Percentiles rank a stretch among this genome's conserved stretches.
Conservation (phyloP, 768 basidiomycete species). For the Suillus paluster region DNA sequence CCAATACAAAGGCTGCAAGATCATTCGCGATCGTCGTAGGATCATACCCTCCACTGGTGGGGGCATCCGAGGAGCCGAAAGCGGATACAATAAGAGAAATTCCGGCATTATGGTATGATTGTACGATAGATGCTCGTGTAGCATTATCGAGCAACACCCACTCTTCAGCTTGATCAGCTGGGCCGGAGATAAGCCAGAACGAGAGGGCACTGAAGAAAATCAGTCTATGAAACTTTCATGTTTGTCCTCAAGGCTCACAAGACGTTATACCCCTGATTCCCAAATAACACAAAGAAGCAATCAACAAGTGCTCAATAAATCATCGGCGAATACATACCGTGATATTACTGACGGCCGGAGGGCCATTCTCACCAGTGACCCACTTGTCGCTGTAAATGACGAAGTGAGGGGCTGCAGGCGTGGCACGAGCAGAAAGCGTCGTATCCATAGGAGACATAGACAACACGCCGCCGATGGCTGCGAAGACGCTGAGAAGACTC, state of each 20-base stretch:
- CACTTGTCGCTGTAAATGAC: constrained; percentile 45
- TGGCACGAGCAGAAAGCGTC: constrained; percentile 1
- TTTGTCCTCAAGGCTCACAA: constrained; percentile 43
- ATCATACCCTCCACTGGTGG: constrained; percentile 62
- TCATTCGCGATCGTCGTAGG: constrained; percentile 63
- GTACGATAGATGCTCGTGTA: constrained; percentile 52
- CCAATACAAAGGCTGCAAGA: constrained; percentile 67
- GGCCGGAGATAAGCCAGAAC: constrained; percentile 58
- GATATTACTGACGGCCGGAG: constrained; percentile 38
- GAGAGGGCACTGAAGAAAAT: constrained; percentile 44
- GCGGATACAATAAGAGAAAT: constrained; percentile 67
- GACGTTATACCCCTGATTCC: constrained; percentile 57
- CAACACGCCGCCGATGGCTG: constrained; percentile 1
- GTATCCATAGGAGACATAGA: background rate
- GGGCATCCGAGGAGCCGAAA: constrained; percentile 58
- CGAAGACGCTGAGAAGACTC: background rate
- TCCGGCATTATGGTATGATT: constrained; percentile 60
- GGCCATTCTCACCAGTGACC: constrained; percentile 42
- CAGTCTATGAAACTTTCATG: background rate
- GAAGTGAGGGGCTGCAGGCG: constrained; percentile 42
- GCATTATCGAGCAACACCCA: constrained; percentile 52
- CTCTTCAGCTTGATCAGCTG: constrained; percentile 63
- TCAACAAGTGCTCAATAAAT: background rate
- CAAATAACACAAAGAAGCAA: background rate
- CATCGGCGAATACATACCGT: constrained; percentile 24